These are phyloP conservation scores for Penicillium sp. DNA, from an alignment of 2,329 filamentous ascomycete genomes.

Conservation along the genomic window DNA sequence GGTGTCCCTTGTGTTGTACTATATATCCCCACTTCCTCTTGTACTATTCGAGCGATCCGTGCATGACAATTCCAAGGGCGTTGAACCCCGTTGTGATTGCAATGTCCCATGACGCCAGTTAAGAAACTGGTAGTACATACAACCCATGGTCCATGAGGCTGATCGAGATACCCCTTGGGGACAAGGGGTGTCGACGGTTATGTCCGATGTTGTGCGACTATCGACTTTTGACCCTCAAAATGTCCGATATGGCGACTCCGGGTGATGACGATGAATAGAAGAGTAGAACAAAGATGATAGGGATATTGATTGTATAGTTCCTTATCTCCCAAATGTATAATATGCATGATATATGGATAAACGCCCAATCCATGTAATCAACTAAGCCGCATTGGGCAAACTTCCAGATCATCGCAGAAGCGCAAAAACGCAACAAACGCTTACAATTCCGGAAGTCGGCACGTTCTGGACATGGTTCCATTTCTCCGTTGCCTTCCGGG, in stretches of 20 bases:
- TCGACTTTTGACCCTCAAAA: too few relatives aligned
- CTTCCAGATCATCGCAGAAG: conserved; percentile 18
- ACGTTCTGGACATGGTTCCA: conserved; percentile 8
- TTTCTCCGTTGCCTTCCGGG: conserved; percentile 11
- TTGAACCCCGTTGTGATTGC: neutral
- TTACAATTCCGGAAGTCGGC: conserved; percentile 15
- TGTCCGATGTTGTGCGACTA: neutral
- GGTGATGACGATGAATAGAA: too few relatives aligned
- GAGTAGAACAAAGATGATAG: too few relatives aligned
- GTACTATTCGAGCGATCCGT: conserved; percentile 1
- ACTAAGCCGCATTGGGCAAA: conserved; percentile 18
- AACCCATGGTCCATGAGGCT: too few relatives aligned
- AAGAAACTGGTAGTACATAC: neutral
- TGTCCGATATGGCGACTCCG: too few relatives aligned
- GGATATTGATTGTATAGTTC: too few relatives aligned
- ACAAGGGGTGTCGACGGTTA: neutral
- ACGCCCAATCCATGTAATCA: too few relatives aligned
- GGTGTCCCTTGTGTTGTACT: neutral
- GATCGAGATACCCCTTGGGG: neutral
- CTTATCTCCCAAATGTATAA: too few relatives aligned
- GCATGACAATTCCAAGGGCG: conserved; percentile 2
- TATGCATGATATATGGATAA: too few relatives aligned
- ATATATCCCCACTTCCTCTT: neutral
- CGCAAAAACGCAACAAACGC: conserved; percentile 6
- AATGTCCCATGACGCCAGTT: neutral